Conservation (phyloP, 2,329 filamentous ascomycete genomes). For the Epichloe gansuensis region DNA sequence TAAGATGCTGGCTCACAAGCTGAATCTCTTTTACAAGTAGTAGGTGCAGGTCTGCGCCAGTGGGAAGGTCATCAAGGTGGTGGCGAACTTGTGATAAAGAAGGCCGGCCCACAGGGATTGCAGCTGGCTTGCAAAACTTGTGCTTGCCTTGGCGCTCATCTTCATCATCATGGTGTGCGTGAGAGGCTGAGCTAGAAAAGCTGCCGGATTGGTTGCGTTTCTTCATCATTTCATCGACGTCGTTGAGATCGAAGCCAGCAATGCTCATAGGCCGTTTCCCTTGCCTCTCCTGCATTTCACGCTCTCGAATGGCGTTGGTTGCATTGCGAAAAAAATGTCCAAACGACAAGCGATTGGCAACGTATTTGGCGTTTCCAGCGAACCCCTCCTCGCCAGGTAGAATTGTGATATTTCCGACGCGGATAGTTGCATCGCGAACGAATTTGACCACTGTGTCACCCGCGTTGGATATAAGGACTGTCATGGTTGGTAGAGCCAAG, state of each 20-base stretch:
- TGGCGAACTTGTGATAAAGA: constrained; percentile 23
- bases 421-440: constrained; percentile 42
- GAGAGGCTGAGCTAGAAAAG: neutral
- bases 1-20: constrained; percentile 47
- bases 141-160: constrained; percentile 5
- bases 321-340: constrained; percentile 27
- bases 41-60: constrained; percentile 41
- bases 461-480: constrained; percentile 72
- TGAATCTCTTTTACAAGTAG: constrained; percentile 64
- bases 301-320: neutral
- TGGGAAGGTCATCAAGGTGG: constrained; percentile 26
- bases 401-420: constrained; percentile 47
- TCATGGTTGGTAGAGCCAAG: constrained; percentile 77
- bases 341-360: constrained; percentile 29
- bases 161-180: neutral
- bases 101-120: constrained; percentile 15
- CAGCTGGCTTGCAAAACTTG: constrained; percentile 2
- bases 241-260: constrained; percentile 3
- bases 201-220: neutral
- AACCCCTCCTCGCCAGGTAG: constrained; percentile 44
- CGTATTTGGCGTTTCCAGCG: constrained; percentile 30
- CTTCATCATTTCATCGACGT: constrained; percentile 1
- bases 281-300: constrained; percentile 1
- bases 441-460: constrained; percentile 68
- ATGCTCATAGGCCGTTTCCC: neutral